A percentile compares a stretch with the other conserved stretches of the same genome.
Conservation (phyloP, 2,329 filamentous ascomycete genomes). For the Trichoderma sp. region DNA sequence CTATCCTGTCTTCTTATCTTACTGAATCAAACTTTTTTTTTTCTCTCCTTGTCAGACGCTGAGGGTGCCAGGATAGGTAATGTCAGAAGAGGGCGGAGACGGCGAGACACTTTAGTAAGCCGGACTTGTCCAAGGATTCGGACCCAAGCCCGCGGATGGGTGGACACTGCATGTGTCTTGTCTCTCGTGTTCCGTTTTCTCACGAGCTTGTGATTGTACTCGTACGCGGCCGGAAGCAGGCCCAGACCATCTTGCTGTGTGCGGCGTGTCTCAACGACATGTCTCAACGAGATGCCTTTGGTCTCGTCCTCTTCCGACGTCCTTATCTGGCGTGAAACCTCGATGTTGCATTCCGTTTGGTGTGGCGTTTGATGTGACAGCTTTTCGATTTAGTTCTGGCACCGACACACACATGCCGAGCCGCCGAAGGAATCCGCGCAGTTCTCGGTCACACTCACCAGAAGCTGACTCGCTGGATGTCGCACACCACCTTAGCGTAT, state of each 20-base stretch:
- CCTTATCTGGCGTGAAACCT: background rate
- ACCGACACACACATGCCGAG: background rate
- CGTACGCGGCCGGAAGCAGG: background rate
- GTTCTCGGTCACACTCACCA: background rate
- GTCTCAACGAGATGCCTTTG: background rate
- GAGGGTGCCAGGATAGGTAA: background rate
- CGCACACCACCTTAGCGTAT: conserved; percentile 8
- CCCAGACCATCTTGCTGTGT: background rate
- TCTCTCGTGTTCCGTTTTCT: conserved; percentile 5
- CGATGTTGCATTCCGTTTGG: background rate
- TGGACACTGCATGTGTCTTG: background rate
- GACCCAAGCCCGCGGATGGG: conserved; percentile 15
- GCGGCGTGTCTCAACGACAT: background rate
- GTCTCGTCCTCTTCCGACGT: background rate
- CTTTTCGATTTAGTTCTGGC: background rate
- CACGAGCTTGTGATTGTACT: conserved; percentile 8
- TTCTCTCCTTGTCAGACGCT: background rate
- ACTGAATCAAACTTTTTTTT: background rate
- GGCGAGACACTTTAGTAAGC: conserved; percentile 9
- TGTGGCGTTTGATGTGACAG: background rate
- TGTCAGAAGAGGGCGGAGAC: conserved; percentile 1
- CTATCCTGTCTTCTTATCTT: background rate
- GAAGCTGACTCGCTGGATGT: conserved; percentile 9
- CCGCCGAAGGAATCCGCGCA: background rate
- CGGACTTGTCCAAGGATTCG: conserved; percentile 8